Evolutionary conservation across 1,284 basidiomycete species (phyloP), one percentile per base, ranked within the genome.

Genomic region (Cryptococcus neoformans): DNA sequence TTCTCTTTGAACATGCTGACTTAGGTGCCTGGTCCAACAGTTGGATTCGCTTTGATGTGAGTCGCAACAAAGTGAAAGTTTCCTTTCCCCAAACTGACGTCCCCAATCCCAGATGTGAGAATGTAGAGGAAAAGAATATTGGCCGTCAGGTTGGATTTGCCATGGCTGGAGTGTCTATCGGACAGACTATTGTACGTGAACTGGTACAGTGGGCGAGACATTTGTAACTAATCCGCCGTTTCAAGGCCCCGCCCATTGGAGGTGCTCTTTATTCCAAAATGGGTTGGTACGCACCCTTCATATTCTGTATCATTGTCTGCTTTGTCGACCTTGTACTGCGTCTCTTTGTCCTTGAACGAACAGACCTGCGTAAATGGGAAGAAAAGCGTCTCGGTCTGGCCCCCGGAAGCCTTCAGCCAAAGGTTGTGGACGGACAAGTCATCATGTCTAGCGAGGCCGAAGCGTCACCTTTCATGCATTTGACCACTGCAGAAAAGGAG

Each of bases 131-230:
- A 63, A 68, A 79, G 46, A 73, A 81, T 11, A 70, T 87, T 36
- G 88, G 86, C 49, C 80, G 85, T 51, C 86, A 90, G 67, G 79
- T 90, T 35, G 89, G 89, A 0, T 76, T 88, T 12, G 86, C 87
- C 0, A 85, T 89, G 81, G 80, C 82, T 12, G 88, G 88, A 7
- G 72, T 88, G 35, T 83, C 85, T 1, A 65, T 88, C 11, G 88
- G 88, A 2, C 54, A 60, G 8, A 67, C 62, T 10, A 65, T 70
- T 34, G 66, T 66, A 50, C 76, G 87, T 36, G 75, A 21, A 21
- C 21, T 21, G 21, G 21, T 21, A 84, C 37, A 85, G 44, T 14
- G 16, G 37, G n/a, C 44, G 21, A 21, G 21, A 21, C 21, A 21
- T 21, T 21, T 21, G 21, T 21, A 21, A 21, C 21, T 21, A 21